Percentiles rank a stretch among this genome's conserved stretches.
These are phyloP conservation scores for Penicillium goetzii DNA, from an alignment of 495 filamentous ascomycete genomes.

Conservation along the genomic window DNA sequence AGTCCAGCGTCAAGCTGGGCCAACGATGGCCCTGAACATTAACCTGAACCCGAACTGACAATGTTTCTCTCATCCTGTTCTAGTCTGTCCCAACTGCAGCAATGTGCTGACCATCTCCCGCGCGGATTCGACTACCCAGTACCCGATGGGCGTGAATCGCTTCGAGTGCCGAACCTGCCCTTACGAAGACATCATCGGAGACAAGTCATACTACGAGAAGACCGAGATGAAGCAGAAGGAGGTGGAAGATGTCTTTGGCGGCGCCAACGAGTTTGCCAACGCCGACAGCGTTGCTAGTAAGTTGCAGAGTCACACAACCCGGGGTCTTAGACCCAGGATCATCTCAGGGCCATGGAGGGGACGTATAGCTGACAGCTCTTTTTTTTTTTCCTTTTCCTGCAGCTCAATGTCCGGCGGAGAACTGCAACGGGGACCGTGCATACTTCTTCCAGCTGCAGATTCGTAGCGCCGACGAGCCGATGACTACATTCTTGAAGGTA, in stretches of 20 bases:
- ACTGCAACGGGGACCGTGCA: constrained; percentile 77
- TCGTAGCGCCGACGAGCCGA: constrained; percentile 96
- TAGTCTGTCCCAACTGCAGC: constrained; percentile 91
- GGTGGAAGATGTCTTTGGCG: constrained; percentile 89
- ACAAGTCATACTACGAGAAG: constrained; percentile 73
- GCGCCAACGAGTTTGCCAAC: constrained; percentile 84
- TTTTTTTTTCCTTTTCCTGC: constrained; percentile 27
- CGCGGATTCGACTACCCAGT: constrained; percentile 51
- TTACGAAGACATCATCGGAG: constrained; percentile 68
- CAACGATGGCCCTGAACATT: constrained; percentile 4
- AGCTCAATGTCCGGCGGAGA: constrained; percentile 76
- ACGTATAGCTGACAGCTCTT: constrained; percentile 17
- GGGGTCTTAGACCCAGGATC: background rate
- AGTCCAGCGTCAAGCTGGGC: background rate
- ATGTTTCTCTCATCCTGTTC: background rate
- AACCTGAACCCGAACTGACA: constrained; percentile 22
- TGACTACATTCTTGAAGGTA: constrained; percentile 95
- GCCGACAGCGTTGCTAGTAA: constrained; percentile 75
- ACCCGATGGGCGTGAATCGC: constrained; percentile 62
- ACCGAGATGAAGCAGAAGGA: constrained; percentile 75
- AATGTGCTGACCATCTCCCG: constrained; percentile 80
- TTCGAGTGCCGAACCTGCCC: constrained; percentile 95
- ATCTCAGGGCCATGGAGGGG: background rate
- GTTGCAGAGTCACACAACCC: constrained; percentile 18
- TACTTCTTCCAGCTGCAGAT: constrained; percentile 98